Conservation (phyloP, 192 early-diverging fungal species). For the Kickxella alabastrina region DNA sequence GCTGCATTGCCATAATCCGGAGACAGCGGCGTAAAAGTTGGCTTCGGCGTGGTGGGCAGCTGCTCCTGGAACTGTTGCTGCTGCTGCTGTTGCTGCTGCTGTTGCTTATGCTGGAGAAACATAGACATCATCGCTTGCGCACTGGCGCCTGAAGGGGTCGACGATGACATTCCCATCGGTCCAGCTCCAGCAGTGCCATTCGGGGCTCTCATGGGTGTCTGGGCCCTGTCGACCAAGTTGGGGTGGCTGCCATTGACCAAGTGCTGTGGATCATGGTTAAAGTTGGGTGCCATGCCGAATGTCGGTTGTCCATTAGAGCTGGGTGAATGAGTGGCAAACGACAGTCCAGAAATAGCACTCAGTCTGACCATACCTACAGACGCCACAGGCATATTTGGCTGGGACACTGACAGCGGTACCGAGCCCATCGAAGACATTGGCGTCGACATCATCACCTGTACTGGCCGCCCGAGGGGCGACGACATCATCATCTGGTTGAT, state of each 20-base stretch:
- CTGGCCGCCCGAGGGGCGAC: slow-evolving; percentile 13
- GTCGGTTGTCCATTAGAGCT: slow-evolving; percentile 1
- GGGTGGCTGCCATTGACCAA: background rate
- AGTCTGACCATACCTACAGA: background rate
- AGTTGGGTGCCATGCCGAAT: slow-evolving; percentile 3
- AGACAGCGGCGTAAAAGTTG: slow-evolving; percentile 23
- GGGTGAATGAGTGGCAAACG: no score
- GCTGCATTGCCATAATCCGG: no score
- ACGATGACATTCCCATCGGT: slow-evolving; percentile 15
- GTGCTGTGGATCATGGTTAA: background rate
- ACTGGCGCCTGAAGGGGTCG: slow-evolving; percentile 14
- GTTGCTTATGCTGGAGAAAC: slow-evolving; percentile 42
- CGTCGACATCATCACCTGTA: slow-evolving; percentile 8
- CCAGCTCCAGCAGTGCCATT: background rate
- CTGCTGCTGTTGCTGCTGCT: slow-evolving; percentile 27
- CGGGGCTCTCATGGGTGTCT: slow-evolving; percentile 10
- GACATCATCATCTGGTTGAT: slow-evolving; percentile 16
- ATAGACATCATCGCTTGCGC: slow-evolving; percentile 48
- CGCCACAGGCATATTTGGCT: slow-evolving; percentile 1
- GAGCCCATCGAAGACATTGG: slow-evolving; percentile 22
- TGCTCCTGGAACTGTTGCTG: slow-evolving; percentile 15
- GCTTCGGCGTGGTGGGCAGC: slow-evolving; percentile 23
- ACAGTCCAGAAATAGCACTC: slow-evolving; percentile 5
- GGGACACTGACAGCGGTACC: slow-evolving; percentile 3
- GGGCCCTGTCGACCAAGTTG: slow-evolving; percentile 1